Evolutionary conservation across 306 rosid genomes (phyloP).

Genomic region (Senna siamea): DNA sequence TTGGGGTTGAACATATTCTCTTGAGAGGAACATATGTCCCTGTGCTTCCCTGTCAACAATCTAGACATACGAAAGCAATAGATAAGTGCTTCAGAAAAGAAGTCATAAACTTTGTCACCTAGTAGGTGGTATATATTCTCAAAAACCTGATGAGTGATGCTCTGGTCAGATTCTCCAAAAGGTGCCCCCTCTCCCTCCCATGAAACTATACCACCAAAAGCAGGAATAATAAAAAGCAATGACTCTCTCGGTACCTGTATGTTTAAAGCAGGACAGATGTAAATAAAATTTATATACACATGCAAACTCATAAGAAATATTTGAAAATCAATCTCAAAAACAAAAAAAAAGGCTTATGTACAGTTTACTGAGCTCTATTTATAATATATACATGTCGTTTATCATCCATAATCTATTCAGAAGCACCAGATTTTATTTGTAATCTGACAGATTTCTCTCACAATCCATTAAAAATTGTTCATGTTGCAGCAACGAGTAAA

Average conservation of each 20-base stretch:
- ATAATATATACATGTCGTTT: too few species aligned
- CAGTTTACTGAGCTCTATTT: too few species aligned
- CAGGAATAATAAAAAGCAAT: slow-evolving; percentile 81
- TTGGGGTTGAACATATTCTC: slow-evolving; percentile 95
- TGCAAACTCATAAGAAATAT: too few species aligned
- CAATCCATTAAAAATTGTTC: too few species aligned
- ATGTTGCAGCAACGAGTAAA: too few species aligned
- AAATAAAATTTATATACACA: too few species aligned
- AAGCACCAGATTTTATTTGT: too few species aligned
- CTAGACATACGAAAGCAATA: slow-evolving; percentile 51
- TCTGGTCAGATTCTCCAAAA: slow-evolving; percentile 69
- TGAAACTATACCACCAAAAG: slow-evolving; percentile 91
- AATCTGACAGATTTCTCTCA: too few species aligned
- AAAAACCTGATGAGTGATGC: slow-evolving; percentile 84
- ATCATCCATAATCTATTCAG: too few species aligned
- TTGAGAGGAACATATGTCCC: slow-evolving; percentile 67
- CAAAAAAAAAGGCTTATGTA: too few species aligned
- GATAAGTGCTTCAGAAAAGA: slow-evolving; percentile 26
- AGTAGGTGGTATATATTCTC: slow-evolving; percentile 1
- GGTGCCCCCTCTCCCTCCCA: slow-evolving; percentile 97
- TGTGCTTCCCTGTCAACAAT: slow-evolving; percentile 83
- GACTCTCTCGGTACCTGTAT: slow-evolving; percentile 90
- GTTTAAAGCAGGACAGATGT: slow-evolving; percentile 26
- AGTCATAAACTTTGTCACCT: background rate
- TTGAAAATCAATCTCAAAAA: too few species aligned